Conservation (phyloP, 2,329 filamentous ascomycete species). For the Fusarium brachygibbosum region DNA sequence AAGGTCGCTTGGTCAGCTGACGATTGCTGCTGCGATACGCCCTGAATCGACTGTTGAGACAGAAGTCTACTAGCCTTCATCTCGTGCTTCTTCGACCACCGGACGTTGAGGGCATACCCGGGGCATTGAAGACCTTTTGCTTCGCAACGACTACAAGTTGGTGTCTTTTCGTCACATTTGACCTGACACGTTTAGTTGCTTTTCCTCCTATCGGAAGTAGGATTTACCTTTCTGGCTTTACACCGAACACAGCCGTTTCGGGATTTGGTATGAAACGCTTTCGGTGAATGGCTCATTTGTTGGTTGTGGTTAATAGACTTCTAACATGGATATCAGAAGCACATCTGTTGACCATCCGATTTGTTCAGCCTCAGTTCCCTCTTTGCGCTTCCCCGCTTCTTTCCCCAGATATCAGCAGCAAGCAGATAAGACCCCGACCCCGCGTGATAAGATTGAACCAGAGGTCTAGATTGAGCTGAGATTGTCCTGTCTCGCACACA, state of each 20-base stretch:
- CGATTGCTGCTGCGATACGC: neutral
- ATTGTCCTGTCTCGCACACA: neutral
- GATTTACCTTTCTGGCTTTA: constrained; percentile 6
- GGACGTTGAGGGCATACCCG: constrained; percentile 7
- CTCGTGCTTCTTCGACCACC: constrained; percentile 17
- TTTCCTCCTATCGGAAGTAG: fast-evolving
- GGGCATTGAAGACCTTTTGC: neutral
- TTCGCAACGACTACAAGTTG: constrained; percentile 1
- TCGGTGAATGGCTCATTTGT: neutral
- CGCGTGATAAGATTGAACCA: neutral
- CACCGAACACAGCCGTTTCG: constrained; percentile 3
- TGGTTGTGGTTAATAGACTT: neutral
- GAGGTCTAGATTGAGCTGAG: neutral
- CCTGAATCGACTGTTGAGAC: neutral
- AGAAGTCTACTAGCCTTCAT: neutral
- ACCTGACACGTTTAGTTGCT: neutral
- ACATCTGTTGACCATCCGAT: neutral
- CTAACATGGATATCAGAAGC: neutral
- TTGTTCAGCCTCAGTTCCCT: neutral
- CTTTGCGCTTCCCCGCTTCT: neutral
- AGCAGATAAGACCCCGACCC: constrained; percentile 7
- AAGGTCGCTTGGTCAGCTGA: fast-evolving
- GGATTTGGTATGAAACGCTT: neutral
- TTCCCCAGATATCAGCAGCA: neutral
- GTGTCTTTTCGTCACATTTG: constrained; percentile 10